Conservation (phyloP, 148 eudicot species). For the Cornus kousa region DNA sequence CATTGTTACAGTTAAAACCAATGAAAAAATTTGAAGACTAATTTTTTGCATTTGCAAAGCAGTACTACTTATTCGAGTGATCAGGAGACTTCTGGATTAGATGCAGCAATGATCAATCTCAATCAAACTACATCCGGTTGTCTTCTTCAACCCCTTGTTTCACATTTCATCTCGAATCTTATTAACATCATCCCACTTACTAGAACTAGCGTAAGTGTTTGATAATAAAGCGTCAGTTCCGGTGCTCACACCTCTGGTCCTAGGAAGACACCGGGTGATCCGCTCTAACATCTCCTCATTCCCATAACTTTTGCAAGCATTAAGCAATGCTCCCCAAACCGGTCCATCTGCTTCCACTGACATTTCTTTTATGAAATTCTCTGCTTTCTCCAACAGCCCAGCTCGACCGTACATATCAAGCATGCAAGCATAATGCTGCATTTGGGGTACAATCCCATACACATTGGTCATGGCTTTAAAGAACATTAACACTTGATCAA, state of each 20-base stretch:
- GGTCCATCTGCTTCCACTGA: constrained; percentile 24
- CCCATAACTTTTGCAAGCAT: constrained; percentile 27
- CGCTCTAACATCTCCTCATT: constrained; percentile 17
- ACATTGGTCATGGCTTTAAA: constrained; percentile 23
- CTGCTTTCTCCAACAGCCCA: constrained; percentile 26
- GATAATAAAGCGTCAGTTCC: constrained; percentile 25
- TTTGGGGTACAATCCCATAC: constrained; percentile 16
- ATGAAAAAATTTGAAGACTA: neutral
- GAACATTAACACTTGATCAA: constrained; percentile 21
- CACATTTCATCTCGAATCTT: constrained; percentile 23
- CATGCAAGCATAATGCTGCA: constrained; percentile 23
- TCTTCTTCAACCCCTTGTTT: constrained; percentile 16
- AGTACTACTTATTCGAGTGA: neutral
- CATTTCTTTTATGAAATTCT: constrained; percentile 20
- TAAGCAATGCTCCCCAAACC: constrained; percentile 28
- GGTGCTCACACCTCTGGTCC: constrained; percentile 13
- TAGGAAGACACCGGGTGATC: constrained; percentile 9
- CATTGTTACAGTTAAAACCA: no score
- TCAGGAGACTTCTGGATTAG: neutral
- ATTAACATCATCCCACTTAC: constrained; percentile 26
- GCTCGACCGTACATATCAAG: constrained; percentile 29
- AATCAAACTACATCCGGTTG: constrained; percentile 27
- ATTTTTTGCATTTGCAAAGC: neutral
- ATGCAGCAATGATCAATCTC: constrained; percentile 7
- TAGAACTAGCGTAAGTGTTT: constrained; percentile 17